Evolutionary conservation across 768 basidiomycete genomes (phyloP), one percentile per base, ranked within the genome.

Genomic region (Cytidiella melzeri): DNA sequence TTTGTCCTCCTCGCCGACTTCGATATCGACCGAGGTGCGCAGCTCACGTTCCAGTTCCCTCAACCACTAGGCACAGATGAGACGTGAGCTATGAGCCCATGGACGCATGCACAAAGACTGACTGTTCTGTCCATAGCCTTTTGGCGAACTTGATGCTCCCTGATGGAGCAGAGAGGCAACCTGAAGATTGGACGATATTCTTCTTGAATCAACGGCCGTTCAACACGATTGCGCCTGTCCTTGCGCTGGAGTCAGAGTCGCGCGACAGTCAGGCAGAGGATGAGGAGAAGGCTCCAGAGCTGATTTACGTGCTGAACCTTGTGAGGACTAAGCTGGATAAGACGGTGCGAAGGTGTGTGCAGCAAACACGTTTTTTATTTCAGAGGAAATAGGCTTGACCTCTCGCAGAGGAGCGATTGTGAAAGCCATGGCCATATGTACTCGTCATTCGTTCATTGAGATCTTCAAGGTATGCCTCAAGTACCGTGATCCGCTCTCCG

Each of bases 121-220:
- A 47, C 42, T 12, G 34, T 41, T 28, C 27, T 36, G 43, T 41
- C 48, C 19, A 6, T 24, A 97, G 94, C 48, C 78, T 94, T 15
- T 76, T 99, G 4, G 96, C 96, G 3, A 95, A 95, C 71, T 79
- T 95, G 52, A 99, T 99, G 96, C 78, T 99, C 19, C 96, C 96
- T 10, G 96, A 99, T 66, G 96, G 96, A 5, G 96, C 93, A 25
- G 95, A 99, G 69, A 82, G 87, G 44, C 89, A 95, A 53, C 70
- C 87, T 20, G 92, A 95, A 64, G 96, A 98, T 67, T 98, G 94
- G 94, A 98, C 96, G 4, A 83, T 97, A 39, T 99, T 99, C 76
- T 96, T 95, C 67, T 79, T 99, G 50, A 97, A 97, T 63, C 96
- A 97, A 68, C 92, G 89, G 0, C 75, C 84, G 0, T 88, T 85